Base-by-base conservation (phyloP, 2,329 filamentous ascomycete species). In the Chaetomium sp. region DNA sequence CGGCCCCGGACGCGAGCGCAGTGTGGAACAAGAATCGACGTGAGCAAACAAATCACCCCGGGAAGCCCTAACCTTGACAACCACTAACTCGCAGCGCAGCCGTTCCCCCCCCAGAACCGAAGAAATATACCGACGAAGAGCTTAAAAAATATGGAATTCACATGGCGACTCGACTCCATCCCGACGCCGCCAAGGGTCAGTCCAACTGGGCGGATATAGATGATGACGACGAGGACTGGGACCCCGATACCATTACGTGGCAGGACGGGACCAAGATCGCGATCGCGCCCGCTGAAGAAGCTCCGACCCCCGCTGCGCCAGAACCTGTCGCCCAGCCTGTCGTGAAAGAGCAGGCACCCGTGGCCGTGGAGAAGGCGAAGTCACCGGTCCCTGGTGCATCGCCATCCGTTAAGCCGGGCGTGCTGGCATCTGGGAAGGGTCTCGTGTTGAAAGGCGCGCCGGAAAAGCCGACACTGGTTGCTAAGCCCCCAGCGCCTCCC, bases 21-120 rank as follows among this genome's bases (percentile, higher is more conserved):
- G 91, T 96, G 49, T 96, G 92, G 92, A 96, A 95, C 79, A 93
- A 93, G 78, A 96, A 95, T 75, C 84, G 89, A 81, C 90, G 91
- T 90, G 85, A 75, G 88, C 80, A 49, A 33, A 50, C 35, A 31
- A 33, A 21, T 19, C 33, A 53, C 31, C 19, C 13, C 60, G 27
- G 7, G 19, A n/a, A 1, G 31, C 49, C 35, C 31, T 56, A 31
- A 3, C 16, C 45, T 57, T 56, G 59, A 42, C 31, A n/a, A 45
- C 59, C 60, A 59, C 70, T 73, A 47, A 73, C 67, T 13, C 10
- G 45, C 13, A 12, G 5, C n/a, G 9, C 70, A 90, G 86, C 87
- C 59, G 81, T 82, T 7, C 84, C 87, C 60, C 83, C 84, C 7
- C 87, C 89, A 7, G 90, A 92, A 66, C 88, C 90, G 4, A 92